Evolutionary conservation across 2,329 filamentous ascomycete species (phyloP).

Genomic region (Aspergillus clavatus): DNA sequence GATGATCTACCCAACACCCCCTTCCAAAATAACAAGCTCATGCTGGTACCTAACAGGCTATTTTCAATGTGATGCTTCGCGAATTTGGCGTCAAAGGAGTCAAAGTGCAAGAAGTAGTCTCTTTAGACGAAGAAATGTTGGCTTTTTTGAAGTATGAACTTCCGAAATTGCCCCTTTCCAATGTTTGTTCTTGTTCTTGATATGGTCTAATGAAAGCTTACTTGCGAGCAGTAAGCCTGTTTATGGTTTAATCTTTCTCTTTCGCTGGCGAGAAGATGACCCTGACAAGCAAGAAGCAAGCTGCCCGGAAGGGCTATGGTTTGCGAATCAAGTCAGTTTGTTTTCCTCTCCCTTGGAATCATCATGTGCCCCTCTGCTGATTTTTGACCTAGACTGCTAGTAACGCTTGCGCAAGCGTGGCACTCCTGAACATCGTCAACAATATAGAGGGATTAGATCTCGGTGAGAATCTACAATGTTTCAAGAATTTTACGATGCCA

Average conservation of each 20-base stretch:
- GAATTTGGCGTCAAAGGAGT: slow-evolving; percentile 71
- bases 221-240: slow-evolving; percentile 57
- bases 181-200: too few relatives aligned
- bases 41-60: slow-evolving; percentile 49
- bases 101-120: slow-evolving; percentile 71
- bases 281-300: slow-evolving; percentile 47
- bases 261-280: slow-evolving; percentile 63
- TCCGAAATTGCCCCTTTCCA: too few relatives aligned
- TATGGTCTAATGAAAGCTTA: slow-evolving; percentile 5
- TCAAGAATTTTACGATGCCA: slow-evolving; percentile 66
- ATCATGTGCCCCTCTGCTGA: slow-evolving; percentile 1
- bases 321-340: slow-evolving; percentile 75
- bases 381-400: slow-evolving; percentile 58
- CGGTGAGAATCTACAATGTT: slow-evolving; percentile 63
- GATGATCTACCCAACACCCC: background rate
- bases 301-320: slow-evolving; percentile 72
- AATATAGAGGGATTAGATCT: slow-evolving; percentile 66
- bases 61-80: slow-evolving; percentile 80
- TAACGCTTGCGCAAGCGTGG: slow-evolving; percentile 89
- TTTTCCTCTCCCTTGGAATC: background rate
- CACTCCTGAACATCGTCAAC: slow-evolving; percentile 89
- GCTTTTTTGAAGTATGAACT: slow-evolving; percentile 58
- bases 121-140: slow-evolving; percentile 63
- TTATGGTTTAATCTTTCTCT: slow-evolving; percentile 85
- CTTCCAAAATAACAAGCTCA: background rate